These are phyloP conservation scores for Fraxinus baroniana DNA, from an alignment of 305 asterid genomes.

Conservation along the genomic window DNA sequence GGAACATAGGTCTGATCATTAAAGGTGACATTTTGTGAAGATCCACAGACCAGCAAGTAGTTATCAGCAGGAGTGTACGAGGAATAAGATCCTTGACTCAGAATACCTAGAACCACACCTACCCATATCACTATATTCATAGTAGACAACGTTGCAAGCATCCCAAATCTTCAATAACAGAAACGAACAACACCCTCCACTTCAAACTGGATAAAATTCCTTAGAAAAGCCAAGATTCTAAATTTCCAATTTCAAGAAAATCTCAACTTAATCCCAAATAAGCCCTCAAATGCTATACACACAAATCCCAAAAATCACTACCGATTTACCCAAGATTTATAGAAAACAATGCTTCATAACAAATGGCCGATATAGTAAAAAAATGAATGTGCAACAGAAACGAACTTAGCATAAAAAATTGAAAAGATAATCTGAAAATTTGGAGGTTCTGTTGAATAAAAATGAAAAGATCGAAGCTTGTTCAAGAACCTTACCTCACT, in stretches of 20 bases:
- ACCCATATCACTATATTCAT: slow-evolving; percentile 47
- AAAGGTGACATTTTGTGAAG: slow-evolving; percentile 70
- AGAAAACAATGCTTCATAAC: slow-evolving; percentile 14
- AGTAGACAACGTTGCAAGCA: slow-evolving; percentile 24
- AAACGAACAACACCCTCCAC: not conserved
- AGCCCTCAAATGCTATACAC: not conserved
- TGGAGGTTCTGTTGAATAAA: slow-evolving; percentile 19
- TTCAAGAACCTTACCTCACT: slow-evolving; percentile 42
- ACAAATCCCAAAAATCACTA: slow-evolving; percentile 15
- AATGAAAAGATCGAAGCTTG: slow-evolving; percentile 30
- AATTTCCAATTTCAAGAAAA: not conserved
- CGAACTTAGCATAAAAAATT: slow-evolving; percentile 4
- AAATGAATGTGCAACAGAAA: slow-evolving; percentile 6
- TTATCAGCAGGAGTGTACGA: slow-evolving; percentile 67
- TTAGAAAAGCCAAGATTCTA: not conserved
- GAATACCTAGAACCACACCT: slow-evolving; percentile 37
- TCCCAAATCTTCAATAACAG: slow-evolving; percentile 8
- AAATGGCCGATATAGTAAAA: slow-evolving; percentile 6
- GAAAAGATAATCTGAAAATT: slow-evolving; percentile 10
- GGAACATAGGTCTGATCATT: slow-evolving; percentile 71
- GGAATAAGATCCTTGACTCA: slow-evolving; percentile 45
- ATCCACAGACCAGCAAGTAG: slow-evolving; percentile 87
- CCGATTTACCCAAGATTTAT: slow-evolving; percentile 48
- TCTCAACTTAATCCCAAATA: slow-evolving; percentile 2
- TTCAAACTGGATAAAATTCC: not conserved